A percentile compares a stretch with the other conserved stretches of the same genome.
Evolutionary conservation across 2,329 filamentous ascomycete genomes (phyloP).

Genomic region (Aureobasidium sp.): DNA sequence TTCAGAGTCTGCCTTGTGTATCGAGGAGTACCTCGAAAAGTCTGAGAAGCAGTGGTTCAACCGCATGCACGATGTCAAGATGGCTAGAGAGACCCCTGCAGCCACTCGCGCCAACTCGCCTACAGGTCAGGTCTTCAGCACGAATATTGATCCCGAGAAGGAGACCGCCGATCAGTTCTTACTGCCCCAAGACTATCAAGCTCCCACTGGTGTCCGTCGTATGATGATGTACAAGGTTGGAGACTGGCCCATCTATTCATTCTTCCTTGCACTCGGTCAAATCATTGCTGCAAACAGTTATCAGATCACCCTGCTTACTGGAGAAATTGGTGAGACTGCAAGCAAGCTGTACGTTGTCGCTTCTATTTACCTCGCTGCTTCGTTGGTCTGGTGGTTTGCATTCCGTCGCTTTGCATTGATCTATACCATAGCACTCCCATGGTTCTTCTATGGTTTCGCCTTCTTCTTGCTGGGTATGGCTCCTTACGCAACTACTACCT

Average conservation of each 20-base stretch:
- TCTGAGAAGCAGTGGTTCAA: constrained; percentile 62
- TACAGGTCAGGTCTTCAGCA: constrained; percentile 34
- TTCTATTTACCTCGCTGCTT: constrained; percentile 50
- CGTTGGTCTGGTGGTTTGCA: constrained; percentile 54
- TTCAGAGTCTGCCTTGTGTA: constrained; percentile 52
- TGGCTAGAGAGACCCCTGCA: constrained; percentile 38
- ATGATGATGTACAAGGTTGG: constrained; percentile 49
- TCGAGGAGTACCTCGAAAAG: constrained; percentile 56
- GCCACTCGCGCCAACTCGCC: constrained; percentile 27
- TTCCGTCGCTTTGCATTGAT: constrained; percentile 52
- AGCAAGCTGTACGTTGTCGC: constrained; percentile 53
- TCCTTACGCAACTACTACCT: constrained; percentile 41
- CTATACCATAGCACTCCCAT: constrained; percentile 52
- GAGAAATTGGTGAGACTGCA: constrained; percentile 52
- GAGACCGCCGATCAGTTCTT: constrained; percentile 46
- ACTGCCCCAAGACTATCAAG: constrained; percentile 47
- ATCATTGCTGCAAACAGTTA: constrained; percentile 60
- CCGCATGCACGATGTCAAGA: constrained; percentile 49
- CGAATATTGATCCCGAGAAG: constrained; percentile 30
- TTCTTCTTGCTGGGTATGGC: constrained; percentile 57
- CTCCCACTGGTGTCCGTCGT: constrained; percentile 49
- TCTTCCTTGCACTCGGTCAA: constrained; percentile 54
- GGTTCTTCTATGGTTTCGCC: constrained; percentile 54
- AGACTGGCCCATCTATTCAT: constrained; percentile 57
- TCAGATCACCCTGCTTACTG: constrained; percentile 59